Evolutionary conservation across 2,329 filamentous ascomycete species (phyloP).

Genomic region (Phialocephala sp.): DNA sequence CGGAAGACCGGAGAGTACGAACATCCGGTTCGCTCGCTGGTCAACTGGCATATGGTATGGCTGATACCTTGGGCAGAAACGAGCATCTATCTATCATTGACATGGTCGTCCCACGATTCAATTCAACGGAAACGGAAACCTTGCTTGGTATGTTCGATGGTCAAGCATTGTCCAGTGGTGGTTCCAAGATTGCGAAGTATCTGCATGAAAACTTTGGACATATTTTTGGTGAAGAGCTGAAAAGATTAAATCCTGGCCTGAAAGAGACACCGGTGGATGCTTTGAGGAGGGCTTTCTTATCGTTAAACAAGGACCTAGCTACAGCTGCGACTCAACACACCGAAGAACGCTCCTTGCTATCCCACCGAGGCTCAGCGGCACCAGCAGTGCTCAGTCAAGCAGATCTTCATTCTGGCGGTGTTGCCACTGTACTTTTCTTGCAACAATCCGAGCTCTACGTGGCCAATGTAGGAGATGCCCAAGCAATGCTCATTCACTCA

Average conservation of each 20-base stretch:
- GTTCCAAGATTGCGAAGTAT: constrained; percentile 95
- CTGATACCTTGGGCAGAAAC: constrained; percentile 88
- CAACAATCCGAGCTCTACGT: constrained; percentile 90
- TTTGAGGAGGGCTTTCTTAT: constrained; percentile 82
- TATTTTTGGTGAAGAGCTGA: constrained; percentile 83
- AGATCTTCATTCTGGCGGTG: constrained; percentile 87
- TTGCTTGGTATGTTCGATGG: constrained; percentile 96
- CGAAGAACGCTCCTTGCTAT: constrained; percentile 70
- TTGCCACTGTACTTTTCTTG: constrained; percentile 90
- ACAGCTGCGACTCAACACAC: constrained; percentile 80
- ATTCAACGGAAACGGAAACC: constrained; percentile 87
- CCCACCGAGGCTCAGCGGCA: constrained; percentile 73
- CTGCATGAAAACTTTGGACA: constrained; percentile 94
- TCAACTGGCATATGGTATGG: constrained; percentile 94
- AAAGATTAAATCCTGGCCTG: constrained; percentile 67
- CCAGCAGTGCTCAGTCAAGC: constrained; percentile 84
- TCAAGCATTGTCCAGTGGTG: constrained; percentile 84
- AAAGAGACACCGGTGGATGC: constrained; percentile 83
- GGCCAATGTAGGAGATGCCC: constrained; percentile 93
- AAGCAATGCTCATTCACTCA: constrained; percentile 92
- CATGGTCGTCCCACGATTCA: constrained; percentile 90
- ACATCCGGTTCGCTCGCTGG: constrained; percentile 96
- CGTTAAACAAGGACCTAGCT: constrained; percentile 92
- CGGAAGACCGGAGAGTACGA: constrained; percentile 90
- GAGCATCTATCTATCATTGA: constrained; percentile 97